These are phyloP conservation scores for Alloascoidea africana DNA, from an alignment of 805 yeast species.

Conservation along the genomic window DNA sequence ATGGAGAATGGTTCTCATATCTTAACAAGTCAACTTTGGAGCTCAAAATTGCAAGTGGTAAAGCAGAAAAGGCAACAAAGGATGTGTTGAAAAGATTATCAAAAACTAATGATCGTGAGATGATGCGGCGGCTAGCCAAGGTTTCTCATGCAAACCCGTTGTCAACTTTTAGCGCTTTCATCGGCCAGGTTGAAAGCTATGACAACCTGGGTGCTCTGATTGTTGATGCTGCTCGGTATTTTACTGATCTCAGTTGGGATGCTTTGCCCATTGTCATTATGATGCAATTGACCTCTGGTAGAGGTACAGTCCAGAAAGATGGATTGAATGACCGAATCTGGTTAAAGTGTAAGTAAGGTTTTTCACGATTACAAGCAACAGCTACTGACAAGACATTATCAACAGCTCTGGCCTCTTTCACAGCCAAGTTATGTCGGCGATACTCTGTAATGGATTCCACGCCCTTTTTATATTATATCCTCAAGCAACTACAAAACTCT, in stretches of 20 bases:
- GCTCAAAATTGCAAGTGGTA: constrained; percentile 42
- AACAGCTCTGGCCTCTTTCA: constrained; percentile 53
- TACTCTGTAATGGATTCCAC: constrained; percentile 41
- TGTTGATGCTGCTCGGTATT: constrained; percentile 63
- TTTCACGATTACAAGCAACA: neutral
- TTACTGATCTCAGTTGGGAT: constrained; percentile 75
- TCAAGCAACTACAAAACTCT: constrained; percentile 46
- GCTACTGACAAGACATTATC: neutral
- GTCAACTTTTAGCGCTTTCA: constrained; percentile 53
- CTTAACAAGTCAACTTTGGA: constrained; percentile 38
- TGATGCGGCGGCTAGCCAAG: constrained; percentile 61
- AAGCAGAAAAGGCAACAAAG: constrained; percentile 68
- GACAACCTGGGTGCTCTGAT: constrained; percentile 71
- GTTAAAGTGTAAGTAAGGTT: constrained; percentile 38
- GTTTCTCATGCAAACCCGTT: constrained; percentile 66
- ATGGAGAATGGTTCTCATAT: constrained; percentile 59
- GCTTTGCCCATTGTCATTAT: constrained; percentile 60
- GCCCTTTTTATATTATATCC: constrained; percentile 43
- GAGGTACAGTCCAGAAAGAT: constrained; percentile 54
- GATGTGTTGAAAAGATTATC: constrained; percentile 69
- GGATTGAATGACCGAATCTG: constrained; percentile 74
- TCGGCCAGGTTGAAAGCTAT: constrained; percentile 81
- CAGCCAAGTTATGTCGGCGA: constrained; percentile 52
- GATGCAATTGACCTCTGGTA: constrained; percentile 52
- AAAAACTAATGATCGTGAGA: constrained; percentile 56